Evolutionary conservation across 768 basidiomycete species (phyloP).

Genomic region (Brasilioporus rufonigricans): DNA sequence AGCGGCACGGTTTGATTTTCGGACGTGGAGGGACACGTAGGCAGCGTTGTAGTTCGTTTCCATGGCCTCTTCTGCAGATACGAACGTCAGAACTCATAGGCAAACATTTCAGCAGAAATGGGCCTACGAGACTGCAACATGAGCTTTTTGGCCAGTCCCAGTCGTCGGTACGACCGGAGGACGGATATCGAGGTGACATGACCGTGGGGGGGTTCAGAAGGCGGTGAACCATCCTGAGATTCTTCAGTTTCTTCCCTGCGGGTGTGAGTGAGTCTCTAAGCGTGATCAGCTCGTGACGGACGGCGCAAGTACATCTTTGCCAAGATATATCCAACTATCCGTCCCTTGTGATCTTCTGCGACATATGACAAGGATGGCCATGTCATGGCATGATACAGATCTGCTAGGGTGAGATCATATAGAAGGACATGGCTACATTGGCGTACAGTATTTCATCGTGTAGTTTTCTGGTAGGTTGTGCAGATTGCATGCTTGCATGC

Average conservation of each 20-base stretch:
- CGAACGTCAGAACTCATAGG: slow-evolving; percentile 1
- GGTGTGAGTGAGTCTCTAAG: slow-evolving; percentile 31
- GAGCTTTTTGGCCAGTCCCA: slow-evolving; percentile 90
- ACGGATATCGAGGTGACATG: slow-evolving; percentile 98
- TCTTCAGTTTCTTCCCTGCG: slow-evolving; percentile 54
- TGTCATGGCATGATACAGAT: slow-evolving; percentile 85
- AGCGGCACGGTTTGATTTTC: slow-evolving; percentile 93
- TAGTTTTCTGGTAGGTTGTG: slow-evolving; percentile 94
- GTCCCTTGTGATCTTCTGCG: slow-evolving; percentile 84
- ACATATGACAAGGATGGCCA: slow-evolving; percentile 96
- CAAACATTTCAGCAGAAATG: neutral
- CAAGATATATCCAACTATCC: slow-evolving; percentile 93
- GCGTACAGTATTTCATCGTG: slow-evolving; percentile 73
- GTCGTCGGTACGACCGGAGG: slow-evolving; percentile 81
- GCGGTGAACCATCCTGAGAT: slow-evolving; percentile 46
- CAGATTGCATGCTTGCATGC: slow-evolving; percentile 93
- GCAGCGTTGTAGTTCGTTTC: slow-evolving; percentile 77
- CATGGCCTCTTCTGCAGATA: slow-evolving; percentile 82
- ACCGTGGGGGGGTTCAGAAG: slow-evolving; percentile 65
- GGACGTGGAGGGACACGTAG: slow-evolving; percentile 86
- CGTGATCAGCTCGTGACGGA: neutral
- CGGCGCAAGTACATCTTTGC: slow-evolving; percentile 78
- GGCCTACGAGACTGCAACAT: slow-evolving; percentile 90
- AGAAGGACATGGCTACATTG: neutral
- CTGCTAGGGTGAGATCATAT: slow-evolving; percentile 38